Evolutionary conservation across 192 early-diverging fungal genomes (phyloP).

Genomic region (Endogone sp.): DNA sequence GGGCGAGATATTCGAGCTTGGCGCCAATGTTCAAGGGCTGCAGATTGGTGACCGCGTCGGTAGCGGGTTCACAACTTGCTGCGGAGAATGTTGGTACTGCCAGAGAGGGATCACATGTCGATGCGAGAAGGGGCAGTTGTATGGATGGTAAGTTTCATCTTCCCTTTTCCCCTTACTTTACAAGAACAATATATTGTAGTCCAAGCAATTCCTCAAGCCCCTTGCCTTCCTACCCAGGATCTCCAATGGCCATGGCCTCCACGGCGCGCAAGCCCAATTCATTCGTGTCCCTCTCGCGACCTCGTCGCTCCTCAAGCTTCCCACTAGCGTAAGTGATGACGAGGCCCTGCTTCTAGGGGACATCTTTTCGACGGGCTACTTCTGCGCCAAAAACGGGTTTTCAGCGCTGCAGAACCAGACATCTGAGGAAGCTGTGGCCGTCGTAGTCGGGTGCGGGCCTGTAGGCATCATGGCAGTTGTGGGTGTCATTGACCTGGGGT

Average conservation of each 20-base stretch:
- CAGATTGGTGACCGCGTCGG: slow-evolving; percentile 41
- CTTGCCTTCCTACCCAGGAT: neutral
- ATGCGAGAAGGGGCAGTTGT: slow-evolving; percentile 41
- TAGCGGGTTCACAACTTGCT: slow-evolving; percentile 41
- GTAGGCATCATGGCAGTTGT: slow-evolving; percentile 48
- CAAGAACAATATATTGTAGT: too few relatives aligned
- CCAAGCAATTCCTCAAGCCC: neutral
- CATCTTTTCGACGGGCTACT: slow-evolving; percentile 52
- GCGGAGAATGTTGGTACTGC: slow-evolving; percentile 41
- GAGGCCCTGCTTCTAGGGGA: slow-evolving; percentile 47
- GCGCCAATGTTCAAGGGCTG: slow-evolving; percentile 24
- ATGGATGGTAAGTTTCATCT: slow-evolving; percentile 27
- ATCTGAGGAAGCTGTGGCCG: slow-evolving; percentile 25
- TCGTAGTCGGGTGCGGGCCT: slow-evolving; percentile 52
- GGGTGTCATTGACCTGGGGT: slow-evolving; percentile 29
- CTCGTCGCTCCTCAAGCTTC: slow-evolving; percentile 36
- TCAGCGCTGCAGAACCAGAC: slow-evolving; percentile 14
- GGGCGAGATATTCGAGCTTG: slow-evolving; percentile 39
- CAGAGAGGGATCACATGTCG: slow-evolving; percentile 35
- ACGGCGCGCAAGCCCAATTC: slow-evolving; percentile 53
- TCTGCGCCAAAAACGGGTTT: slow-evolving; percentile 47
- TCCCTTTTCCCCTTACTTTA: neutral
- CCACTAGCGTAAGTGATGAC: slow-evolving; percentile 27
- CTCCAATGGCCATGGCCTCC: slow-evolving; percentile 29
- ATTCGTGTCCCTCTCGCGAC: slow-evolving; percentile 47